phyloP scores from a whole-genome alignment of 352 stramenopile genomes.

The Pythium dissotocum region DNA sequence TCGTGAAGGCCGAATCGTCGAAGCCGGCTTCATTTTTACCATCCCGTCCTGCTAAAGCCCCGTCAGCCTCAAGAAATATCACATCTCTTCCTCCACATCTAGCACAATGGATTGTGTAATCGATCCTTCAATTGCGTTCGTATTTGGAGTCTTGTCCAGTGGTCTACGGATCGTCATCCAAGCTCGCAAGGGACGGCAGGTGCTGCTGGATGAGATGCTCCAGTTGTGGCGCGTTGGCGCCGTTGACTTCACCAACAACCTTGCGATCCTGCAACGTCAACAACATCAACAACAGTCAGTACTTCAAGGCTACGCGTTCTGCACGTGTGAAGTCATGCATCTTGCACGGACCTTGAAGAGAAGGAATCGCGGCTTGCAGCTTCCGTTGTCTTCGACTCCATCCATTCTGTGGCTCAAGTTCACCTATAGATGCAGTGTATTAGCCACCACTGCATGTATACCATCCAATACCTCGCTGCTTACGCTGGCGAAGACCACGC shows the following conservation, averaged over 20 bases:
- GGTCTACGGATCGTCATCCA: constrained; percentile 51
- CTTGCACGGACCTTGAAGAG: constrained; percentile 70
- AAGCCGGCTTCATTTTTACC: constrained; percentile 58
- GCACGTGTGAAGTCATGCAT: too few species aligned
- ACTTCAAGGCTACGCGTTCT: too few species aligned
- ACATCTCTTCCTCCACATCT: too few species aligned
- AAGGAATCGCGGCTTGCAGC: constrained; percentile 69
- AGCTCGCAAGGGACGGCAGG: constrained; percentile 45
- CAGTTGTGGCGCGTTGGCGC: constrained; percentile 60
- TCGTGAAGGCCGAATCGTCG: constrained; percentile 52
- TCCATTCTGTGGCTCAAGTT: constrained; percentile 53
- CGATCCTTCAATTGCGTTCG: too few species aligned
- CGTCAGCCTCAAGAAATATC: not conserved
- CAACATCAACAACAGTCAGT: too few species aligned
- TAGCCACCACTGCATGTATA: too few species aligned
- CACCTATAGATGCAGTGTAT: too few species aligned
- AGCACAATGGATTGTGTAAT: too few species aligned
- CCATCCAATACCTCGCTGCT: too few species aligned
- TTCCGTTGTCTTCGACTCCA: constrained; percentile 52
- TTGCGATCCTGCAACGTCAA: constrained; percentile 55
- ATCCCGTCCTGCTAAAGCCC: not conserved
- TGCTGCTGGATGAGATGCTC: constrained; percentile 67
- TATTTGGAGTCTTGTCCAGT: not conserved
- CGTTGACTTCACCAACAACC: constrained; percentile 53
- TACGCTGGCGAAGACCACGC: constrained; percentile 58